Evolutionary conservation across 495 filamentous ascomycete species (phyloP).

Genomic region (Niebla homalea): DNA sequence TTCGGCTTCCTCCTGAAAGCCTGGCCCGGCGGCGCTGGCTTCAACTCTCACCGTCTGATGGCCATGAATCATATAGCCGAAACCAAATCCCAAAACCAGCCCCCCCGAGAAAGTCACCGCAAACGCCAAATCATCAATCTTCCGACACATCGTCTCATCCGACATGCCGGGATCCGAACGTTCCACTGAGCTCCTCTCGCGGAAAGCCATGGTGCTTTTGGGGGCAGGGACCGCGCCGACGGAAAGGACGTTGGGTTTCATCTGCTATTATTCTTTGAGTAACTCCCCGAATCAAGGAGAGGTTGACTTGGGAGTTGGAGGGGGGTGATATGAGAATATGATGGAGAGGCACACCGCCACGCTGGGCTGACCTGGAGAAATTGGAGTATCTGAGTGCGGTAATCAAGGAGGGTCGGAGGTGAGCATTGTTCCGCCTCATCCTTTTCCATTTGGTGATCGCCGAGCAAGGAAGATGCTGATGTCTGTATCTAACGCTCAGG

Average conservation of each 20-base stretch:
- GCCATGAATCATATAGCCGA: no score
- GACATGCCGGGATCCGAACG: conserved; percentile 21
- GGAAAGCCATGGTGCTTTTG: conserved; percentile 19
- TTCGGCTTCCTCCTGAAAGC: no score
- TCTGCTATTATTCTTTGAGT: conserved; percentile 19
- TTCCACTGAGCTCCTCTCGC: conserved; percentile 15
- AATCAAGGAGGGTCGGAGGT: conserved; percentile 25
- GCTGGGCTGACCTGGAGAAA: conserved; percentile 20
- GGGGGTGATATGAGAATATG: conserved; percentile 16
- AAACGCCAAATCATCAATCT: conserved; percentile 8
- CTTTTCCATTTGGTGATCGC: background rate
- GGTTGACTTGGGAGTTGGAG: conserved; percentile 13
- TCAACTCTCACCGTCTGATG: no score
- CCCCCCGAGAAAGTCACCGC: no score
- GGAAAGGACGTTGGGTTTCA: conserved; percentile 17
- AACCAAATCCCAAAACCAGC: no score
- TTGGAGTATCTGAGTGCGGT: conserved; percentile 23
- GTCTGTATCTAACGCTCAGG: no score
- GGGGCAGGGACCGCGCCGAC: conserved; percentile 19
- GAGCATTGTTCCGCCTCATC: background rate
- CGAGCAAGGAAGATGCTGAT: background rate
- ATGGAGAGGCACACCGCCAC: conserved; percentile 7
- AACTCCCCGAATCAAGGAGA: conserved; percentile 6
- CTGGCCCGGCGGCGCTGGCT: no score
- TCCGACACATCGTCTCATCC: conserved; percentile 17